phyloP scores from a whole-genome alignment of 2,329 filamentous ascomycete species.

The Apiospora kogelbergensis region DNA sequence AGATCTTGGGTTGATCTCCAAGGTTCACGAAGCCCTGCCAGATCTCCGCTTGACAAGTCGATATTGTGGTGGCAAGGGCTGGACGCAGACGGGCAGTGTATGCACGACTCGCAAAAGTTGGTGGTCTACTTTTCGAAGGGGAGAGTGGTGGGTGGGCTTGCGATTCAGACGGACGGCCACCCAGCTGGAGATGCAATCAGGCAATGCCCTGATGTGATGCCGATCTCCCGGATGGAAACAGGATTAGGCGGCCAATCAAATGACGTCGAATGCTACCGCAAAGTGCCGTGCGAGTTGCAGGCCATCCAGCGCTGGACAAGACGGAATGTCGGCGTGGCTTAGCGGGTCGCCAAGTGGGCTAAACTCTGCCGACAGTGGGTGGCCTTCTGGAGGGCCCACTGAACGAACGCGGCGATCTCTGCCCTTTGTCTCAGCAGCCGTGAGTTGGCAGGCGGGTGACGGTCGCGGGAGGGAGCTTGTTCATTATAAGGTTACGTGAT shows the following conservation, averaged over 20 bases:
- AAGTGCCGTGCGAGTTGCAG: not conserved
- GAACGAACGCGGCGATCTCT: not conserved
- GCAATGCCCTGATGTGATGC: not conserved
- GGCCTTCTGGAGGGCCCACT: not conserved
- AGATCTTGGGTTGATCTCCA: too few species aligned
- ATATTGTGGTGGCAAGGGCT: too few species aligned
- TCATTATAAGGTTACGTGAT: not conserved
- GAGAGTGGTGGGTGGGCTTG: too few species aligned
- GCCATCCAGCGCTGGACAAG: not conserved
- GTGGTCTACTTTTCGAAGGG: too few species aligned
- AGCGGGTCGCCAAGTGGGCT: not conserved
- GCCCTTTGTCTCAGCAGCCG: not conserved
- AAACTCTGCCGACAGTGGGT: not conserved
- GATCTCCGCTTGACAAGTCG: too few species aligned
- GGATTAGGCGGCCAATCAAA: not conserved
- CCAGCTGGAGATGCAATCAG: not conserved
- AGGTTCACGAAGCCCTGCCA: too few species aligned
- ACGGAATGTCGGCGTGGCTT: slow-evolving; percentile 3
- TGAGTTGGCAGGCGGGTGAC: not conserved
- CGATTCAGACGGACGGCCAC: too few species aligned
- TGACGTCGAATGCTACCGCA: not conserved
- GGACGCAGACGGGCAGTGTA: too few species aligned
- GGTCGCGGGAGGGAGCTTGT: not conserved
- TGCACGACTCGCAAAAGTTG: too few species aligned
- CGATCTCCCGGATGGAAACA: not conserved